phyloP scores from a whole-genome alignment of 495 filamentous ascomycete species.

The Terfezia claveryi region DNA sequence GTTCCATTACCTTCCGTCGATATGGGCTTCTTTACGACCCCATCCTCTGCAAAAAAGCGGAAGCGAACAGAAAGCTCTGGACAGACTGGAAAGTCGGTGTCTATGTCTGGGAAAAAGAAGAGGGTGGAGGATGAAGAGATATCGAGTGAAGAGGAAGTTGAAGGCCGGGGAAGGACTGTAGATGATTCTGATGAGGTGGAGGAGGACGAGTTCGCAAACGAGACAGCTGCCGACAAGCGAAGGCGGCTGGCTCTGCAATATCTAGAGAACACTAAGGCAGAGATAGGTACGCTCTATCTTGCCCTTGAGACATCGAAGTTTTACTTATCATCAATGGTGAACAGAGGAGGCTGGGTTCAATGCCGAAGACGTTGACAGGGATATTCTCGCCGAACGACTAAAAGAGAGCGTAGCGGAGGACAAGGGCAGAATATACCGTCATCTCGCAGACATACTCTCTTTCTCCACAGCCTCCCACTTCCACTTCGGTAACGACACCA shows the following conservation, averaged over 20 bases:
- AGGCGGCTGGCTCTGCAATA: constrained; percentile 81
- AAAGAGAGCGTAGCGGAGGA: constrained; percentile 83
- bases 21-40: constrained; percentile 47
- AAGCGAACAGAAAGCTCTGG: constrained; percentile 30
- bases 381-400: constrained; percentile 71
- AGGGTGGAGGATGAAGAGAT: constrained; percentile 48
- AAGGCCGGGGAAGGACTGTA: constrained; percentile 20
- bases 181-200: constrained; percentile 22
- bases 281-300: constrained; percentile 28
- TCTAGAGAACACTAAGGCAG: constrained; percentile 64
- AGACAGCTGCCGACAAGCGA: constrained; percentile 73
- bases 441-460: constrained; percentile 45
- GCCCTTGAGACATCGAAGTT: background rate
- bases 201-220: constrained; percentile 30
- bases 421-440: constrained; percentile 72
- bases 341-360: constrained; percentile 59
- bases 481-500: constrained; percentile 54
- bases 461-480: constrained; percentile 39
- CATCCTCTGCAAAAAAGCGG: constrained; percentile 57
- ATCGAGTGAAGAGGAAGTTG: constrained; percentile 59
- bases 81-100: constrained; percentile 14
- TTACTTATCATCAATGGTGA: background rate
- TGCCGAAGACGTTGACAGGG: constrained; percentile 75
- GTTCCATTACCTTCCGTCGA: constrained; percentile 38
- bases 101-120: constrained; percentile 27